Evolutionary conservation across 2,329 filamentous ascomycete genomes (phyloP).

Genomic region (Alternaria gansuensis): DNA sequence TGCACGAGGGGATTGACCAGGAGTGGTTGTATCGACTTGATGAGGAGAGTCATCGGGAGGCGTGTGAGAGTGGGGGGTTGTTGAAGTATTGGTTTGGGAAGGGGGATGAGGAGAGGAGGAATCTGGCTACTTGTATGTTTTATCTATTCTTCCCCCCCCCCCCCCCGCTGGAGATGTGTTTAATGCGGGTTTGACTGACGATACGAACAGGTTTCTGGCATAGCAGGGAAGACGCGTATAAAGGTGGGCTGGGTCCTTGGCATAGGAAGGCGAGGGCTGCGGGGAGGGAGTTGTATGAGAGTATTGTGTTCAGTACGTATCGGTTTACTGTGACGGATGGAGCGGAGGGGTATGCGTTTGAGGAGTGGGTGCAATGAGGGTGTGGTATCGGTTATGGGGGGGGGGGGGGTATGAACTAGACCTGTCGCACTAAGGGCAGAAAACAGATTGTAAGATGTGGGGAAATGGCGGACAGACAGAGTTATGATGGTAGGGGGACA

Average conservation of each 20-base stretch:
- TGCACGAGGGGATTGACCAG: constrained; percentile 72
- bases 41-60: constrained; percentile 80
- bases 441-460: background rate
- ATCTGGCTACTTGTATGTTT: constrained; percentile 75
- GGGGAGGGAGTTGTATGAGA: constrained; percentile 58
- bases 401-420: background rate
- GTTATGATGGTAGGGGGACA: background rate
- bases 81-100: constrained; percentile 93
- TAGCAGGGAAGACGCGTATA: constrained; percentile 67
- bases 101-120: constrained; percentile 73
- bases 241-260: constrained; percentile 66
- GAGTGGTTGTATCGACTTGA: constrained; percentile 76
- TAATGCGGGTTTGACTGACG: constrained; percentile 10
- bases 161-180: background rate
- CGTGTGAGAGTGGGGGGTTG: constrained; percentile 79
- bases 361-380: constrained; percentile 35
- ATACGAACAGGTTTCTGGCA: constrained; percentile 69
- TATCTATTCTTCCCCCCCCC: too few relatives aligned
- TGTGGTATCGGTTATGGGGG: too few relatives aligned
- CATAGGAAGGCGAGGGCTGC: constrained; percentile 63
- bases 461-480: background rate
- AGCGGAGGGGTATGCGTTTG: constrained; percentile 65
- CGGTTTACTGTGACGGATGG: constrained; percentile 71
- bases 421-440: background rate
- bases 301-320: constrained; percentile 53